A percentile compares a stretch with the other conserved stretches of the same genome.
Conservation (phyloP, 129 eudicot genomes). For the Cynara cardunculus region DNA sequence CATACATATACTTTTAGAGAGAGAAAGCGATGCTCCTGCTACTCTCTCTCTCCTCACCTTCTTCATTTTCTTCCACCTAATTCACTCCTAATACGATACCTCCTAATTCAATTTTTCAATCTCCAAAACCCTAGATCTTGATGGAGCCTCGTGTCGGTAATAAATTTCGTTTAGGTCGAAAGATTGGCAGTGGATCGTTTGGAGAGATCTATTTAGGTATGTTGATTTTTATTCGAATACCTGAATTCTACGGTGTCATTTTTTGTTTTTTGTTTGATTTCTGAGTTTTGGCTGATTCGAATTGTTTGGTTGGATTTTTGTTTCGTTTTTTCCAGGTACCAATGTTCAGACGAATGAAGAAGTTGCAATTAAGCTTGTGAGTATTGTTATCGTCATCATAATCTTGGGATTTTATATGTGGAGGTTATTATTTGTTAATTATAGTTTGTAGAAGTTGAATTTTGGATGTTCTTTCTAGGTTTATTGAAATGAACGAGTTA, state of each 20-base stretch:
- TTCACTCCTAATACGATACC: conserved; percentile 25
- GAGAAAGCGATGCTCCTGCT: conserved; percentile 10
- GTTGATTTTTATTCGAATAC: background rate
- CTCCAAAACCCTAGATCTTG: conserved; percentile 31
- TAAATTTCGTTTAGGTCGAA: conserved; percentile 86
- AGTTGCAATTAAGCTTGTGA: conserved; percentile 93
- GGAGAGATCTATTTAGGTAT: conserved; percentile 97
- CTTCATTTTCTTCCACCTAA: conserved; percentile 27
- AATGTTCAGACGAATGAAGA: conserved; percentile 92
- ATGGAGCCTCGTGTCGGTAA: conserved; percentile 99
- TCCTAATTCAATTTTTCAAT: background rate
- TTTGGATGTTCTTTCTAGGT: conserved; percentile 13
- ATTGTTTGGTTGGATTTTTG: background rate
- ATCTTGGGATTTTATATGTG: background rate
- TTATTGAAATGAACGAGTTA: background rate
- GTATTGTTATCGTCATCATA: conserved; percentile 16
- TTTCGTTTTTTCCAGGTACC: conserved; percentile 54
- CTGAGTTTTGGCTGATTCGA: conserved; percentile 5
- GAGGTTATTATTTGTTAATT: conserved; percentile 15
- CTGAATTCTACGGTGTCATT: background rate
- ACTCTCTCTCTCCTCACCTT: conserved; percentile 16
- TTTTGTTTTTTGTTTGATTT: background rate
- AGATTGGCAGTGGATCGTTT: conserved; percentile 96
- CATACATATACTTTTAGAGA: background rate
- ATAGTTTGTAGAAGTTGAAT: conserved; percentile 1